Base-by-base conservation (phyloP, 345 rosid species). In the Populus nigra region DNA sequence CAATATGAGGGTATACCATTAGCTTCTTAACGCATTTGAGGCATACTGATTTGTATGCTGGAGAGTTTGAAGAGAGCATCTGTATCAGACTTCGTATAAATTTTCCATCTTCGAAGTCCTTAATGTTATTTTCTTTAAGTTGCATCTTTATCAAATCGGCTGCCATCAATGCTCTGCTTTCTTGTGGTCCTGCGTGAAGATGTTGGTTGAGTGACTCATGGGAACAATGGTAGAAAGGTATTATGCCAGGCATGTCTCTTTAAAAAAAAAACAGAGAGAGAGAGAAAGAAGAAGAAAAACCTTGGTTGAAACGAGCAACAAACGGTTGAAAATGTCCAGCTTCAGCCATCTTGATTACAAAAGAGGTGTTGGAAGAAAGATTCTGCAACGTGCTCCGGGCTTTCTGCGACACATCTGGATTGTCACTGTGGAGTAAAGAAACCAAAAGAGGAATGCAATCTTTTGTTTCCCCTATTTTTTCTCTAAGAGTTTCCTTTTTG, bases 371-470 rank as follows among this genome's bases (percentile, higher is more conserved):
- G 57, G 75, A 79, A 29, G 89, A 87, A 78, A 88, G 87, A 79
- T 88, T 88, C 69, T 73, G 79, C 85, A 87, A 77, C 69, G 82
- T 70, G 5, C 59, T 39, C 43, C 68, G 76, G 47, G 86, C 89
- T 80, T 82, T 86, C 73, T 53, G 25, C 22, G 85, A 79, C 65
- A 85, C 66, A n/a, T 71, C 77, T 2, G 70, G 50, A n/a, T 76
- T 62, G 38, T 76, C 18, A 20, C 84, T 76, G 57, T 82, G 49
- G 18, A 84, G 84, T 83, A 87, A 78, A 49, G 86, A 84, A 80
- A 88, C 89, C 75, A 88, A 55, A 72, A 87, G 81, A 22, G 86
- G 86, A 78, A 87, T 86, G 77, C 88, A 85, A 68, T 87, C 86
- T 59, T 77, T 80, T 62, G 87, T 85, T 0, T 68, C 62, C 57